phyloP scores from a whole-genome alignment of 2,329 filamentous ascomycete genomes.

The Colletotrichum viniferum region DNA sequence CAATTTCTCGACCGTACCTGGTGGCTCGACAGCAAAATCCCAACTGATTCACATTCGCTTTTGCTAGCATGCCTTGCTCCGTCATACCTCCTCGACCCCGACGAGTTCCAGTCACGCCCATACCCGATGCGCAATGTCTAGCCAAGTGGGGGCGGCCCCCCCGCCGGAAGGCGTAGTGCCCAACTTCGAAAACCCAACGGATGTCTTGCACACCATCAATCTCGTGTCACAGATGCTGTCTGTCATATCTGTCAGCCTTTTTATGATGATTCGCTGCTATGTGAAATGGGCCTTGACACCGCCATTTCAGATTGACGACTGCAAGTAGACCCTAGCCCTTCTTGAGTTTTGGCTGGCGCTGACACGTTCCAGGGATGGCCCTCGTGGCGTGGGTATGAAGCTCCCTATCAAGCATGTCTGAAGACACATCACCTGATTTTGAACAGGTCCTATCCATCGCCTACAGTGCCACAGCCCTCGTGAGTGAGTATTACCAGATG shows the following conservation, averaged over 20 bases:
- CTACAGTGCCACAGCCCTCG: constrained; percentile 28
- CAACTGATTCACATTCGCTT: not conserved
- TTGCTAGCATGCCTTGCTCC: not conserved
- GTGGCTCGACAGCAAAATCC: not conserved
- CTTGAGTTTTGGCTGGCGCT: not conserved
- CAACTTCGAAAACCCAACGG: constrained; percentile 28
- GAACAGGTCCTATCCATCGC: constrained; percentile 30
- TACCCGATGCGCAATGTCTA: constrained; percentile 6
- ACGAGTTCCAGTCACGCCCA: not conserved
- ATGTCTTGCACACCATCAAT: constrained; percentile 30
- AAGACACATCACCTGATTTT: too few species aligned
- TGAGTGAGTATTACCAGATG: constrained; percentile 21
- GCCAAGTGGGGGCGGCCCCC: constrained; percentile 15
- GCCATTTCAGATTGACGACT: constrained; percentile 26
- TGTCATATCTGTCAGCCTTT: constrained; percentile 27
- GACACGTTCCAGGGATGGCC: not conserved
- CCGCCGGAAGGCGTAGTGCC: constrained; percentile 29
- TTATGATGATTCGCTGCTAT: constrained; percentile 29
- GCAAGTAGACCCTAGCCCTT: too few species aligned
- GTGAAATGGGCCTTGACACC: constrained; percentile 25
- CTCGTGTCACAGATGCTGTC: constrained; percentile 32
- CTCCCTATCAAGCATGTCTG: accelerated
- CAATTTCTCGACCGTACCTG: not conserved
- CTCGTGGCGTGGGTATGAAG: constrained; percentile 5
- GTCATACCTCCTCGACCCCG: not conserved